Conservation (phyloP, 768 basidiomycete genomes). For the Cyathus striatus region DNA sequence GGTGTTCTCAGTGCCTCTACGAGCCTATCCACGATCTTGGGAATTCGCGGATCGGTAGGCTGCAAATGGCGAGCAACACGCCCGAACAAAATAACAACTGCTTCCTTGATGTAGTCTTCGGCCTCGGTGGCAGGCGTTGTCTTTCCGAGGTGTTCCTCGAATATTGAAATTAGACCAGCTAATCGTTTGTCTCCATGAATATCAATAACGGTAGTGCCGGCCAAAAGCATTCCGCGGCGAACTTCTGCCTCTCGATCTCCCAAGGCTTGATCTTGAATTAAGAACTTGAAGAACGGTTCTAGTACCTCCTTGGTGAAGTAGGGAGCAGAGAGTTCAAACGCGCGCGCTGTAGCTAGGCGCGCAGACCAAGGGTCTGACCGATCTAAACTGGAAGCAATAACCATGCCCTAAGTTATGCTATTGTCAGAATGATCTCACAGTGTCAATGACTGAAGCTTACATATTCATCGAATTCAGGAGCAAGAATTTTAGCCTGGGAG, state of each 20-base stretch:
- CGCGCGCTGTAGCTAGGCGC: slow-evolving; percentile 65
- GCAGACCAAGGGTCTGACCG: slow-evolving; percentile 85
- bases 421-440: background rate
- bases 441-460: slow-evolving; percentile 34
- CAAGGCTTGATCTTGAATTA: slow-evolving; percentile 81
- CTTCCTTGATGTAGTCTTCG: slow-evolving; percentile 88
- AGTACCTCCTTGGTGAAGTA: slow-evolving; percentile 59
- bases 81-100: slow-evolving; percentile 91
- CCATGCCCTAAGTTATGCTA: slow-evolving; percentile 68
- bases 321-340: slow-evolving; percentile 66
- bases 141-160: slow-evolving; percentile 69
- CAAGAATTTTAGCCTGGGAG: slow-evolving; percentile 71
- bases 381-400: slow-evolving; percentile 83
- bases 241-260: slow-evolving; percentile 83
- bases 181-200: slow-evolving; percentile 70
- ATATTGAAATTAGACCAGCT: slow-evolving; percentile 70
- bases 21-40: slow-evolving; percentile 76
- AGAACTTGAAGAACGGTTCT: slow-evolving; percentile 74
- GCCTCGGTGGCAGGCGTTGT: slow-evolving; percentile 59
- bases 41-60: slow-evolving; percentile 69
- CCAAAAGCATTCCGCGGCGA: slow-evolving; percentile 81
- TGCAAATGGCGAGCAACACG: slow-evolving; percentile 87
- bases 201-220: slow-evolving; percentile 80
- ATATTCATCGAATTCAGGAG: slow-evolving; percentile 91
- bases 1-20: slow-evolving; percentile 91